phyloP scores from a whole-genome alignment of 495 filamentous ascomycete species.

The Neurospora sp. region DNA sequence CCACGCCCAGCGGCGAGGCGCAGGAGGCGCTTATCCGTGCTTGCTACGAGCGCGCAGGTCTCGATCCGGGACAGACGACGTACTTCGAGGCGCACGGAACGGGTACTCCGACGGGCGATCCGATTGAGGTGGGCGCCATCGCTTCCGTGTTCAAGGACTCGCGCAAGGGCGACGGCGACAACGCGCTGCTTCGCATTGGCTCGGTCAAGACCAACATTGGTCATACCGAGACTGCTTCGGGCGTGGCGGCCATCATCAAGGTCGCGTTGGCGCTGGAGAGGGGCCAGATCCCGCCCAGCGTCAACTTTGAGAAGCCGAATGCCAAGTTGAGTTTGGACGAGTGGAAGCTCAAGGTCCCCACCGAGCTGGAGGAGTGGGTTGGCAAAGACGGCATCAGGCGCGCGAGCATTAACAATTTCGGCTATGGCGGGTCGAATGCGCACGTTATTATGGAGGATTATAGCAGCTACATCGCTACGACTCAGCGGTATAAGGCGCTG shows the following conservation, averaged over 20 bases:
- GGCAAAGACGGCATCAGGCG: conserved; percentile 5
- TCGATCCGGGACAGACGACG: conserved; percentile 27
- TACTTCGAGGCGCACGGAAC: conserved; percentile 48
- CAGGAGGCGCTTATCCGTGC: conserved; percentile 43
- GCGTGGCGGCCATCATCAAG: conserved; percentile 39
- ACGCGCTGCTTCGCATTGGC: conserved; percentile 26
- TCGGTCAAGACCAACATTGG: conserved; percentile 36
- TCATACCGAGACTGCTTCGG: conserved; percentile 31
- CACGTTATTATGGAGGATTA: conserved; percentile 16
- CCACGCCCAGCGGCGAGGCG: conserved; percentile 37
- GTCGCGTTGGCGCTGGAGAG: conserved; percentile 30
- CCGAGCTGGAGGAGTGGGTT: conserved; percentile 13
- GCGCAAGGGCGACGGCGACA: conserved; percentile 14
- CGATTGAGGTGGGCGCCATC: conserved; percentile 41
- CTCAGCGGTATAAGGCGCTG: not conserved
- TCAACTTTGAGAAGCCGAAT: conserved; percentile 35
- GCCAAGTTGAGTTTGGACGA: conserved; percentile 26
- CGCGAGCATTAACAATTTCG: conserved; percentile 17
- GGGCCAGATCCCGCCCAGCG: conserved; percentile 32
- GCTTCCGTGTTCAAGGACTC: conserved; percentile 29
- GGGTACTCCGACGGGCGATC: conserved; percentile 49
- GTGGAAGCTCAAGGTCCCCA: conserved; percentile 27
- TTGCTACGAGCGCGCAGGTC: conserved; percentile 36
- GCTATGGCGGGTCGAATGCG: conserved; percentile 18
- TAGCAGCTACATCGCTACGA: not conserved